phyloP scores from a whole-genome alignment of 495 filamentous ascomycete genomes.

The Podospora tetraspora region DNA sequence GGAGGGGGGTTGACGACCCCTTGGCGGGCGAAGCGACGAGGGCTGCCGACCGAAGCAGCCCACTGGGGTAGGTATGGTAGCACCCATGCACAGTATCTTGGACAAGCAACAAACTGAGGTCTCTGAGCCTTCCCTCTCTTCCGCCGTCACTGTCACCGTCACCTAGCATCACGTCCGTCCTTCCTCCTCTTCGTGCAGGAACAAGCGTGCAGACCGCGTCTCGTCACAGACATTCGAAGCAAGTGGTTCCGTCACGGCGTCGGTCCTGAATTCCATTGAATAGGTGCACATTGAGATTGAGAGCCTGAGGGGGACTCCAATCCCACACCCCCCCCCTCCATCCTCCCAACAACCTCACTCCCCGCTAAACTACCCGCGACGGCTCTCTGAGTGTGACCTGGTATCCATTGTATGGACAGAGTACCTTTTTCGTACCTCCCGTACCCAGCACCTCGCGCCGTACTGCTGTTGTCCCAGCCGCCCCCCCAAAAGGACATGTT shows the following conservation, averaged over 20 bases:
- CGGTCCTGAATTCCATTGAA: not conserved
- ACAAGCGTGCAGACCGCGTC: not conserved
- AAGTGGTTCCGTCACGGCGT: conserved; percentile 3
- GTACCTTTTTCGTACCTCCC: conserved; percentile 2
- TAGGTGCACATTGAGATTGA: not conserved
- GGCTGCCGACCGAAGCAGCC: conserved; percentile 9
- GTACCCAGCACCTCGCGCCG: conserved; percentile 1
- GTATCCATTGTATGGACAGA: not conserved
- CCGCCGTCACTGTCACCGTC: not conserved
- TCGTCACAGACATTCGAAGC: conserved; percentile 5
- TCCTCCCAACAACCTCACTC: not conserved
- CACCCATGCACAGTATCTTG: conserved; percentile 14
- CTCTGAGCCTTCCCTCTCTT: no score
- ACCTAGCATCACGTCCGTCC: not conserved
- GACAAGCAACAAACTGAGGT: conserved; percentile 3
- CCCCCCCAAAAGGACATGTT: conserved; percentile 2
- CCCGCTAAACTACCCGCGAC: conserved; percentile 6
- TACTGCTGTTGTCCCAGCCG: not conserved
- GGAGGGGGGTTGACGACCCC: not conserved
- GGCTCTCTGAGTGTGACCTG: conserved; percentile 6
- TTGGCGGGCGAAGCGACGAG: conserved; percentile 13
- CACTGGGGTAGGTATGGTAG: conserved; percentile 8
- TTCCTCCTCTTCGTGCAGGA: not conserved
- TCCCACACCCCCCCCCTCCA: not conserved
- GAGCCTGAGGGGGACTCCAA: not conserved